Conservation (phyloP, 345 rosid genomes). For the Combretum micranthum region DNA sequence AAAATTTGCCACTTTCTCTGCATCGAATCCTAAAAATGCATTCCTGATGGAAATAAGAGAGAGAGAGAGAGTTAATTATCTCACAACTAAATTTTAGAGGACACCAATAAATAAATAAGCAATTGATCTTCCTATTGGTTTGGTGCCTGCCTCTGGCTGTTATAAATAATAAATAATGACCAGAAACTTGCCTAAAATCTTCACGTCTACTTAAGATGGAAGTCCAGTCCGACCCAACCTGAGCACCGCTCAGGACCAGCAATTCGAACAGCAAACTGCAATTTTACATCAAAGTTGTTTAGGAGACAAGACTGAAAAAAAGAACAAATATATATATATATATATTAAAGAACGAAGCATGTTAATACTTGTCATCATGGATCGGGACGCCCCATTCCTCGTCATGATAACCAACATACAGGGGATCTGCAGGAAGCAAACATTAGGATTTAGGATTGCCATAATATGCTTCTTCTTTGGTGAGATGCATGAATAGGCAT, state of each 20-base stretch:
- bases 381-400: slow-evolving; percentile 68
- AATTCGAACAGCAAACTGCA: slow-evolving; percentile 46
- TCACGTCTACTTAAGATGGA: slow-evolving; percentile 53
- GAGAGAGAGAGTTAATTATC: not conserved
- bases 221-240: slow-evolving; percentile 68
- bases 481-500: not conserved
- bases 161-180: not conserved
- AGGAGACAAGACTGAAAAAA: slow-evolving; percentile 4
- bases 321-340: not conserved
- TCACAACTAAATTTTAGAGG: not conserved
- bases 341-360: not conserved
- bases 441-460: not conserved
- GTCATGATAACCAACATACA: slow-evolving; percentile 55
- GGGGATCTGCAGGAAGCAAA: slow-evolving; percentile 33
- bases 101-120: not conserved
- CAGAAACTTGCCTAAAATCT: slow-evolving; percentile 31
- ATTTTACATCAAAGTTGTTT: not conserved
- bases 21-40: slow-evolving; percentile 49
- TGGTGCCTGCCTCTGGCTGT: not conserved
- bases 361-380: slow-evolving; percentile 42
- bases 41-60: slow-evolving; percentile 24
- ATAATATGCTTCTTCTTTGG: not conserved
- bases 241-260: slow-evolving; percentile 53
- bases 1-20: slow-evolving; percentile 32
- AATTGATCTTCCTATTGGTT: not conserved